Percentiles rank a stretch among this genome's conserved stretches.
phyloP scores from a whole-genome alignment of 192 early-diverging fungal genomes.

The Coemansia sp. region DNA sequence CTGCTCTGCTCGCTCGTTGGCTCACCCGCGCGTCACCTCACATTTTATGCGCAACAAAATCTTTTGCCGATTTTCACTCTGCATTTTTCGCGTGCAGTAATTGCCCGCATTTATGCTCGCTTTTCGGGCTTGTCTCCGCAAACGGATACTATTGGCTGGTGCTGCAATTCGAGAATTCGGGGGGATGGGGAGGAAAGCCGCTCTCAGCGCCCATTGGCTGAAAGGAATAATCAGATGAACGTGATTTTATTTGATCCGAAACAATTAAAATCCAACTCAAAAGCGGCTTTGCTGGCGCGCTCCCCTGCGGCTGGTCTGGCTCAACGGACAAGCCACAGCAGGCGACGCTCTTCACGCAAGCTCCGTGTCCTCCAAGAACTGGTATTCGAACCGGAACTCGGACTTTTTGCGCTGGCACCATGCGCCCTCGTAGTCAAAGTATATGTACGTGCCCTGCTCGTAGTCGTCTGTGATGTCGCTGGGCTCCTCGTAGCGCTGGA shows the following conservation, averaged over 20 bases:
- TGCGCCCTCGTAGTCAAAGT: conserved; percentile 97
- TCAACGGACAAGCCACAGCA: neutral
- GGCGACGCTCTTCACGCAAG: conserved; percentile 50
- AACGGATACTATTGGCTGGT: neutral
- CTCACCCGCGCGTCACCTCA: neutral
- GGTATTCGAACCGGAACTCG: conserved; percentile 96
- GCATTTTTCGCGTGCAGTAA: neutral
- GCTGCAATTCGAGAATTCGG: neutral
- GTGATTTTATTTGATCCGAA: conserved; percentile 6
- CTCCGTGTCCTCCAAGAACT: conserved; percentile 82
- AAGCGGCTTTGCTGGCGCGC: neutral
- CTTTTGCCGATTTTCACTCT: neutral
- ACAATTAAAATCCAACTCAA: neutral
- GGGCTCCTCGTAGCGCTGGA: conserved; percentile 97
- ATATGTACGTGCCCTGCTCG: conserved; percentile 97
- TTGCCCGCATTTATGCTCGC: neutral
- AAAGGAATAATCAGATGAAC: conserved; percentile 8
- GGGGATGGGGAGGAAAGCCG: neutral
- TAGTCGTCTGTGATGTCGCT: conserved; percentile 94
- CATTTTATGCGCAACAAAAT: neutral
- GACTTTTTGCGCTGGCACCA: conserved; percentile 97
- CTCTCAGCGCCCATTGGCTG: conserved; percentile 3
- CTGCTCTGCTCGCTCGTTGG: neutral
- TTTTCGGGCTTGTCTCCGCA: neutral
- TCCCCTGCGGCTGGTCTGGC: neutral